Evolutionary conservation across 345 rosid species (phyloP).

Genomic region (Sisymbrium altissimum): DNA sequence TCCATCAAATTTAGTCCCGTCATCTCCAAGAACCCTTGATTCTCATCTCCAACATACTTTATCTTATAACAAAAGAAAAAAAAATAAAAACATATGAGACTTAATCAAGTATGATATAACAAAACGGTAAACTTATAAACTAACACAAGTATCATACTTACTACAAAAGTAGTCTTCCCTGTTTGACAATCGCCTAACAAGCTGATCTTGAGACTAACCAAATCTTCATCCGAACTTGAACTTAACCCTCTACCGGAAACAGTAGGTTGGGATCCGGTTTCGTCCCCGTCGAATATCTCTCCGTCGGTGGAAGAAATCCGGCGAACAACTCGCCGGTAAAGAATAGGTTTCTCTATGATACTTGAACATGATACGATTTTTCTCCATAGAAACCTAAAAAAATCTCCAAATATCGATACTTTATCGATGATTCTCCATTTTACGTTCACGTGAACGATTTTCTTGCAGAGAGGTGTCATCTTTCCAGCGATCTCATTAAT

Average conservation of each 20-base stretch:
- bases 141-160: constrained; percentile 28
- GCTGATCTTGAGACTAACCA: constrained; percentile 84
- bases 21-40: constrained; percentile 67
- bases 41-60: constrained; percentile 85
- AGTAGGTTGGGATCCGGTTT: constrained; percentile 4
- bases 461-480: constrained; percentile 58
- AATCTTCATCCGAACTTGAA: constrained; percentile 59
- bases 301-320: constrained; percentile 40
- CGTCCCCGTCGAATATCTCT: constrained; percentile 29
- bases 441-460: constrained; percentile 45
- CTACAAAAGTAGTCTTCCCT: constrained; percentile 93
- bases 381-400: constrained; percentile 73
- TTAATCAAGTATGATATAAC: background rate
- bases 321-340: constrained; percentile 52
- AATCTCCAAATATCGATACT: constrained; percentile 56
- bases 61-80: constrained; percentile 37
- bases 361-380: constrained; percentile 68
- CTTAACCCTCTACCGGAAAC: constrained; percentile 37
- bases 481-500: constrained; percentile 39
- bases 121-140: background rate
- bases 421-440: constrained; percentile 57
- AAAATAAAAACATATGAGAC: background rate
- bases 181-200: constrained; percentile 88
- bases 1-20: constrained; percentile 79
- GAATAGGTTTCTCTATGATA: constrained; percentile 44